Conservation (phyloP, 768 basidiomycete species). For the Mycena venus region DNA sequence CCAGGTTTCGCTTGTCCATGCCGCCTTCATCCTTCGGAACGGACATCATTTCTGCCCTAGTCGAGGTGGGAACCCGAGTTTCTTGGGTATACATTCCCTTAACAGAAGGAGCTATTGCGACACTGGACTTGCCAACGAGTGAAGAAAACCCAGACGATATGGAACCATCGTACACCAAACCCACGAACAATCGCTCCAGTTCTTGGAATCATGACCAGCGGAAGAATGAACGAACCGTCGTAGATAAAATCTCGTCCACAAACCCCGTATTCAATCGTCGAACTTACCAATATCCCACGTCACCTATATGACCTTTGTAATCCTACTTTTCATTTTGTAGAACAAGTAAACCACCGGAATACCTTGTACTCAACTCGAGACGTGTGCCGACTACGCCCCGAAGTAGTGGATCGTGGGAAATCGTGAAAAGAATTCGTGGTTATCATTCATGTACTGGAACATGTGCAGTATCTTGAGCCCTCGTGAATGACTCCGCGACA, state of each 20-base stretch:
- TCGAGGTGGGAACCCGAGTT: conserved; percentile 50
- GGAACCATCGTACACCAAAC: background rate
- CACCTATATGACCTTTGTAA: background rate
- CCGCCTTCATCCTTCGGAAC: conserved; percentile 51
- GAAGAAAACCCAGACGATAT: background rate
- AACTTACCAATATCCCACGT: background rate
- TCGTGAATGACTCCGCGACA: background rate
- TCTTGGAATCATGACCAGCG: background rate
- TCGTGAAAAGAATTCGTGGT: background rate
- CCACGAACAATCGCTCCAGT: background rate
- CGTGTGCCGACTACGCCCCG: too few relatives aligned
- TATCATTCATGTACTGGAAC: background rate
- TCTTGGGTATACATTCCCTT: background rate
- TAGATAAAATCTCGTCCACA: background rate
- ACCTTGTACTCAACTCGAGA: too few relatives aligned
- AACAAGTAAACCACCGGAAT: too few relatives aligned
- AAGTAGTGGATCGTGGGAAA: too few relatives aligned
- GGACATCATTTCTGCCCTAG: conserved; percentile 53
- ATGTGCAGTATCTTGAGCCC: background rate
- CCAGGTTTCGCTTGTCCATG: conserved; percentile 60
- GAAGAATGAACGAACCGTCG: background rate
- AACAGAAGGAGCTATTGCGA: background rate
- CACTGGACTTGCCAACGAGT: background rate
- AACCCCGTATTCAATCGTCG: background rate
- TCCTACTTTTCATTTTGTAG: background rate